Percentiles rank a stretch among this genome's conserved stretches.
These are phyloP conservation scores for Paramecium sonneborni DNA, from an alignment of 73 alveolate genomes.

Conservation along the genomic window DNA sequence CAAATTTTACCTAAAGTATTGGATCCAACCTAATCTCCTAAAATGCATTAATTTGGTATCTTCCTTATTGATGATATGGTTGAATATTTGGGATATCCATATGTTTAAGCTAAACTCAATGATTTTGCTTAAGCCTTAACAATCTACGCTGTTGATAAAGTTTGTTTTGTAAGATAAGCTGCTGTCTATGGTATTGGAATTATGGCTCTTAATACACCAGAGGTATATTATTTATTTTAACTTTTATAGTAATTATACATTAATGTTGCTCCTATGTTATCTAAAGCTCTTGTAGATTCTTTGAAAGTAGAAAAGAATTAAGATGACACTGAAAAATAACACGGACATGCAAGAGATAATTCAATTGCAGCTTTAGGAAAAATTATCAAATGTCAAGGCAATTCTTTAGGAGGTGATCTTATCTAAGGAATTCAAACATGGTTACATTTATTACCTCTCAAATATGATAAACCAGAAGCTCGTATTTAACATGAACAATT, in stretches of 20 bases:
- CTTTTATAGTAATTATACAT: slow-evolving; percentile 41
- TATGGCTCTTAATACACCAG: slow-evolving; percentile 72
- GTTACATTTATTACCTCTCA: slow-evolving; percentile 73
- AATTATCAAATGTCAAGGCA: slow-evolving; percentile 69
- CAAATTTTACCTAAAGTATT: slow-evolving; percentile 68
- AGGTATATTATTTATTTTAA: not conserved
- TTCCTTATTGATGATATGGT: slow-evolving; percentile 96
- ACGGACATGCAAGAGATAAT: slow-evolving; percentile 86
- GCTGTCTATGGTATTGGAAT: slow-evolving; percentile 98
- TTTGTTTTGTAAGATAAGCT: slow-evolving; percentile 90
- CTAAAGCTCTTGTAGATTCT: slow-evolving; percentile 70
- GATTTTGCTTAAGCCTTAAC: slow-evolving; percentile 78
- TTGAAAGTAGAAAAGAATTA: slow-evolving; percentile 61
- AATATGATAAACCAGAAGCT: slow-evolving; percentile 77
- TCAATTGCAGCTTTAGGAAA: slow-evolving; percentile 88
- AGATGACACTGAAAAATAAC: slow-evolving; percentile 67
- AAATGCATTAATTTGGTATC: slow-evolving; percentile 89
- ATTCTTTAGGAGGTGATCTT: slow-evolving; percentile 43
- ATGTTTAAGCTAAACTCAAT: slow-evolving; percentile 73
- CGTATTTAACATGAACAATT: slow-evolving; percentile 69
- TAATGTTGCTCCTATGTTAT: slow-evolving; percentile 52
- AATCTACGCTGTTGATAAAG: slow-evolving; percentile 73
- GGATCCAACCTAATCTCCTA: slow-evolving; percentile 59
- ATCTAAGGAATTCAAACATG: slow-evolving; percentile 64
- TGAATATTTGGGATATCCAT: slow-evolving; percentile 90